Percentiles rank a stretch among this genome's conserved stretches.
Evolutionary conservation across 306 rosid genomes (phyloP).

Genomic region (Prunus kanzakura): DNA sequence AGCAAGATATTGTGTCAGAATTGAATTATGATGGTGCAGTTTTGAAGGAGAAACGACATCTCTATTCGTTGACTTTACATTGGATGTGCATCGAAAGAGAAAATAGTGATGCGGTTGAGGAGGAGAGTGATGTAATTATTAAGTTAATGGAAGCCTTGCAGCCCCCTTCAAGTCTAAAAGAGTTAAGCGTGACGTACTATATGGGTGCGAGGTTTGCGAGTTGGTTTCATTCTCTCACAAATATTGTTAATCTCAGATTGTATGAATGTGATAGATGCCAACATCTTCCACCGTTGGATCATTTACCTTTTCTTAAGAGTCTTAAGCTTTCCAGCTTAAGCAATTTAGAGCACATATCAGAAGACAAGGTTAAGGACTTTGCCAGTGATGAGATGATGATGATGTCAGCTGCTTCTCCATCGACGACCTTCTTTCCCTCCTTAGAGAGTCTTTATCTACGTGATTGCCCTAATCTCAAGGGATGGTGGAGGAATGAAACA

Average conservation of each 20-base stretch:
- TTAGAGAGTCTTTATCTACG: rapidly evolving
- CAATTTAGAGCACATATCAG: too few relatives aligned
- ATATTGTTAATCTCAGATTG: not conserved
- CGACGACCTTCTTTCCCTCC: constrained; percentile 22
- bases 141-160: not conserved
- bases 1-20: too few relatives aligned
- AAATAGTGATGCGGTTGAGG: rapidly evolving
- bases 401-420: too few relatives aligned
- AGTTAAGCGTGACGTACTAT: too few relatives aligned
- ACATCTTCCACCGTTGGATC: constrained; percentile 5
- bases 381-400: not conserved
- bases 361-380: not conserved
- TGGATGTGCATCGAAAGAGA: not conserved
- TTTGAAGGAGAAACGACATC: constrained; percentile 6
- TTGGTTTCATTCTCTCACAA: constrained; percentile 18
- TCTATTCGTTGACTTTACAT: rapidly evolving
- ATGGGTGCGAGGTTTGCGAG: not conserved
- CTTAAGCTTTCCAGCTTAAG: too few relatives aligned
- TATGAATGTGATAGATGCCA: not conserved
- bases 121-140: not conserved
- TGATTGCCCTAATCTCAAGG: not conserved
- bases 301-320: constrained; percentile 10
- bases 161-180: constrained; percentile 15
- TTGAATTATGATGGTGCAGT: not conserved
- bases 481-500: constrained; percentile 18